Conservation (phyloP, 2,329 filamentous ascomycete species). For the Aspergillus sergii region DNA sequence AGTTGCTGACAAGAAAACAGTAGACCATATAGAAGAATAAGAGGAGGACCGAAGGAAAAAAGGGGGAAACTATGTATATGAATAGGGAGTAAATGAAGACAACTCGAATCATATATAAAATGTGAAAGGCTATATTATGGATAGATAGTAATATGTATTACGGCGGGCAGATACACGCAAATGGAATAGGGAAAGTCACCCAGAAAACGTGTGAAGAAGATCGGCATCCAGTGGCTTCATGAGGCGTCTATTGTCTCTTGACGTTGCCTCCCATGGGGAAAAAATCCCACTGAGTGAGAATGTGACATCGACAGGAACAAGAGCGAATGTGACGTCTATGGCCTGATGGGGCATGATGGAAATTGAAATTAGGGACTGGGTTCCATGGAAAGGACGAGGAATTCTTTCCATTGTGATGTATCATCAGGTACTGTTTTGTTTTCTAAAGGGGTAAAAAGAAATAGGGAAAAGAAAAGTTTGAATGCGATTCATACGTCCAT, state of each 20-base stretch:
- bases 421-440: not conserved
- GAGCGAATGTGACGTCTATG: conserved; percentile 1
- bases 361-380: not conserved
- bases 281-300: not conserved
- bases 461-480: not conserved
- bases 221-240: not conserved
- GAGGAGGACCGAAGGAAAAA: not conserved
- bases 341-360: not conserved
- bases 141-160: conserved; percentile 14
- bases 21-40: not conserved
- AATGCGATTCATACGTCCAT: not conserved
- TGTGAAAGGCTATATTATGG: not conserved
- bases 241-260: conserved; percentile 6
- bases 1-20: conserved; percentile 26
- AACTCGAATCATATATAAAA: not conserved
- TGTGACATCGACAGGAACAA: conserved; percentile 9
- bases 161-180: not conserved
- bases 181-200: not conserved
- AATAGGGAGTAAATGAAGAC: not conserved
- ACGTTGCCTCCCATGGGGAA: conserved; percentile 13
- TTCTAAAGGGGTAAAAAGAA: not conserved
- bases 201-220: conserved; percentile 3
- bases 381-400: not conserved
- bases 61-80: conserved; percentile 1
- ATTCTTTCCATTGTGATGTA: not conserved